A percentile compares a stretch with the other conserved stretches of the same genome.
phyloP scores from a whole-genome alignment of 495 filamentous ascomycete species.

The Daldinia bambusicola region DNA sequence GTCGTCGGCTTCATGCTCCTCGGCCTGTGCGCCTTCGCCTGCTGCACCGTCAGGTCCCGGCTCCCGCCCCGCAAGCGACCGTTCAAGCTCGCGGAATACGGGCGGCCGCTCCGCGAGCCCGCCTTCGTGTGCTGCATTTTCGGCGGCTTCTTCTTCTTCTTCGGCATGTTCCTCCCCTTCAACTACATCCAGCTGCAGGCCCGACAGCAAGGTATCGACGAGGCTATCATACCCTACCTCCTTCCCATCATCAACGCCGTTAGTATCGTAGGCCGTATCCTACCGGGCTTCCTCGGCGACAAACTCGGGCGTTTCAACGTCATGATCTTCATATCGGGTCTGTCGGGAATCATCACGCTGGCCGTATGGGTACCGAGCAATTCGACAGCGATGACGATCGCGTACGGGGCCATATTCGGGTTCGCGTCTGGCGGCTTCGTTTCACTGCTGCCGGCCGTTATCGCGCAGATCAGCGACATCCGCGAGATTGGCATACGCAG shows the following conservation, averaged over 20 bases:
- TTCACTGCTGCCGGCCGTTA: constrained; percentile 64
- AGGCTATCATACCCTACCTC: constrained; percentile 68
- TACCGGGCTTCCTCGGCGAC: constrained; percentile 78
- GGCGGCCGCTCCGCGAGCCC: constrained; percentile 68
- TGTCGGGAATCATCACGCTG: constrained; percentile 71
- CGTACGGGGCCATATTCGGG: constrained; percentile 74
- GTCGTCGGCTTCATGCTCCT: constrained; percentile 75
- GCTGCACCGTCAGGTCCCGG: constrained; percentile 71
- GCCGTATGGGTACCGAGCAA: constrained; percentile 73
- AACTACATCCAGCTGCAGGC: constrained; percentile 74
- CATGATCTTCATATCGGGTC: constrained; percentile 69
- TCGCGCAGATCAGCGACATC: constrained; percentile 78
- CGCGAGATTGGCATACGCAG: constrained; percentile 77
- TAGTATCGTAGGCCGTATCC: constrained; percentile 78
- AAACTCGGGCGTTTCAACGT: constrained; percentile 78
- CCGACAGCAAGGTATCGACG: constrained; percentile 66
- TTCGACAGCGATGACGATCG: constrained; percentile 69
- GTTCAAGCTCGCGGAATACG: constrained; percentile 65
- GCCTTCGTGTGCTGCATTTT: constrained; percentile 63
- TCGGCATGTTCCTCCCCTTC: constrained; percentile 78
- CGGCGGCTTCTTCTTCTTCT: constrained; percentile 71
- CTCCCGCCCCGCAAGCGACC: constrained; percentile 66
- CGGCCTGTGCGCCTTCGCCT: constrained; percentile 67
- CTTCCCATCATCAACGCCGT: constrained; percentile 77
- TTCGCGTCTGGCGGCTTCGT: constrained; percentile 79